Conservation (phyloP, 1,284 basidiomycete genomes). For the Pseudozyma pruni region DNA sequence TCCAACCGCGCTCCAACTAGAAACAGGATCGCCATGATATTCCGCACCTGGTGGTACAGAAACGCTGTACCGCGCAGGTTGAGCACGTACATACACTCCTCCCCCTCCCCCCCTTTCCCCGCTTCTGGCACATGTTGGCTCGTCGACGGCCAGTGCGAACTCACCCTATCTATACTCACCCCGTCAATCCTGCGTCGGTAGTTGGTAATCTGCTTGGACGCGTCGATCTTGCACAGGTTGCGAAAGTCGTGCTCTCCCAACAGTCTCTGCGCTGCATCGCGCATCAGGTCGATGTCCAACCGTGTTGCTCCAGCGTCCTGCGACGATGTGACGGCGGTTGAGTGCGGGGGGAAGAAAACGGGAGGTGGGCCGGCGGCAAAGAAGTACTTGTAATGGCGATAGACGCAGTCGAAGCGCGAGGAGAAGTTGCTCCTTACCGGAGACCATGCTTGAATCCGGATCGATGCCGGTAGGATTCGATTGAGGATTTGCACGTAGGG, state of each 20-base stretch:
- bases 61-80: slow-evolving; percentile 90
- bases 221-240: slow-evolving; percentile 94
- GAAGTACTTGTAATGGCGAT: slow-evolving; percentile 97
- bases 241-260: slow-evolving; percentile 94
- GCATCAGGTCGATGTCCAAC: slow-evolving; percentile 74
- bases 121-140: not conserved
- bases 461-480: slow-evolving; percentile 85
- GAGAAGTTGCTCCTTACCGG: slow-evolving; percentile 85
- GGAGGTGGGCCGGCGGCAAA: slow-evolving; percentile 69
- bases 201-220: slow-evolving; percentile 87
- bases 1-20: slow-evolving; percentile 87
- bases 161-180: slow-evolving; percentile 73
- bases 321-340: not conserved
- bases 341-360: slow-evolving; percentile 24
- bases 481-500: slow-evolving; percentile 86
- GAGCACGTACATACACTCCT: slow-evolving; percentile 74
- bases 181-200: slow-evolving; percentile 77
- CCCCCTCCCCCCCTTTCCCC: slow-evolving; percentile 33
- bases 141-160: slow-evolving; percentile 35
- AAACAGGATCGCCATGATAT: slow-evolving; percentile 93
- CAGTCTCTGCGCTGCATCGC: slow-evolving; percentile 77
- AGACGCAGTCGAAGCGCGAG: slow-evolving; percentile 85
- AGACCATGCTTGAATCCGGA: slow-evolving; percentile 94
- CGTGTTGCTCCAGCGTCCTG: slow-evolving; percentile 19
- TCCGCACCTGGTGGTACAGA: slow-evolving; percentile 95